A percentile compares a stretch with the other conserved stretches of the same genome.
Conservation (phyloP, 2,329 filamentous ascomycete genomes). For the Colletotrichum higginsianum region DNA sequence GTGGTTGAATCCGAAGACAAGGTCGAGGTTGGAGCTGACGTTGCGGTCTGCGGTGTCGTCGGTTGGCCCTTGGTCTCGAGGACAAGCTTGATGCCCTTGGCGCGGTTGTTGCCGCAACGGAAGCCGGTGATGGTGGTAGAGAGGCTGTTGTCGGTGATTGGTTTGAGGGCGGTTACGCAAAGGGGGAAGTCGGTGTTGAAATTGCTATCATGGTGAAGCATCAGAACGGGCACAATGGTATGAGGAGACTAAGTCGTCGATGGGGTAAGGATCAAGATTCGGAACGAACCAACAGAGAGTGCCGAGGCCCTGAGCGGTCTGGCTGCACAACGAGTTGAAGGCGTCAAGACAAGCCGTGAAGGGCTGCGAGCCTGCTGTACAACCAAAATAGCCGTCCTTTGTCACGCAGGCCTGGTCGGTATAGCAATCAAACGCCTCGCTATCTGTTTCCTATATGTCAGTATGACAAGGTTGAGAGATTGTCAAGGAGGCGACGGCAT, state of each 20-base stretch:
- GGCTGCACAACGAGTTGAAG: background rate
- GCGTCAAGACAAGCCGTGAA: slow-evolving; percentile 17
- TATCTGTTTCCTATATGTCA: background rate
- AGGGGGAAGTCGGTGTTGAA: slow-evolving; percentile 15
- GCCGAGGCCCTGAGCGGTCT: background rate
- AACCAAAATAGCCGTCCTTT: slow-evolving; percentile 11
- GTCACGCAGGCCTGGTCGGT: slow-evolving; percentile 6
- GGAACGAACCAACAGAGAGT: slow-evolving; percentile 26
- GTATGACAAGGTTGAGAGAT: background rate
- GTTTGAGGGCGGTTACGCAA: slow-evolving; percentile 10
- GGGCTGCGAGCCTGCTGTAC: slow-evolving; percentile 9
- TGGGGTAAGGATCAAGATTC: background rate
- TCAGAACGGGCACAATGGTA: background rate
- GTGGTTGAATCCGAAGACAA: background rate
- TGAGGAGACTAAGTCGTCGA: too few species aligned
- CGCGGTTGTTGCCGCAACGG: slow-evolving; percentile 10
- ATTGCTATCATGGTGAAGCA: background rate
- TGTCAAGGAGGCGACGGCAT: background rate
- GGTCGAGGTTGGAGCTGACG: background rate
- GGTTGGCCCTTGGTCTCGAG: background rate
- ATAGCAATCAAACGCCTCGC: slow-evolving; percentile 3
- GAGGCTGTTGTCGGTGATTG: background rate
- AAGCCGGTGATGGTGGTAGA: slow-evolving; percentile 4
- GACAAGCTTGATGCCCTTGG: slow-evolving; percentile 5
- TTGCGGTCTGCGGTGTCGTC: background rate